Base-by-base conservation (phyloP, 1,284 basidiomycete species). In the Sphagnurus paluster region DNA sequence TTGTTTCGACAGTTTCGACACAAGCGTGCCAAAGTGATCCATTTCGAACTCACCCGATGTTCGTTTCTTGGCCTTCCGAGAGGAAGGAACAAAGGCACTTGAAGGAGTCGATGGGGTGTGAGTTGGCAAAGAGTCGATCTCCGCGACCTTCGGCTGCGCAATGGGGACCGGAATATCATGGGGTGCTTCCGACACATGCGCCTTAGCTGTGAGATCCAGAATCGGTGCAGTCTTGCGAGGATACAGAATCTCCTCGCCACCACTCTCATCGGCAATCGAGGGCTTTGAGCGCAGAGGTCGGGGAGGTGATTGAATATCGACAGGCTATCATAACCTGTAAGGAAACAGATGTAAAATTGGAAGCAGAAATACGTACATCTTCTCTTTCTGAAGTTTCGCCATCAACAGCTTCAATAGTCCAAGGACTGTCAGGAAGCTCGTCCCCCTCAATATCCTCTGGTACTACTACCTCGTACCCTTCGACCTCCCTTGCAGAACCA, bases 331-430 rank as follows among this genome's bases (percentile, higher is more conserved):
- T 16, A 19, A 53, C 29, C 57, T 38, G 23, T 54, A 17, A 53
- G 46, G 23, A n/a, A 11, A 21, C n/a, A 33, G 37, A 40, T 23
- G 42, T 32, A 16, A 7, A 20, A 60, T 30, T 42, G 42, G 44
- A 46, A 33, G 45, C 46, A 26, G 54, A 49, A 39, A 48, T 49
- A 64, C 71, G 20, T 65, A 84, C 84, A 71, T 87, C 79, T 54
- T 82, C 80, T 46, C 72, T 71, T 43, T 85, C 85, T 43, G 86
- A 85, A 30, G 69, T 65, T 60, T 90, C 88, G 33, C 84, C 85
- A 65, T 91, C 88, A 46, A 90, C 70, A 5, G 88, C 88, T 57
- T 91, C 89, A 53, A 91, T 90, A 9, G 89, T 90, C 88, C 88
- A 91, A 6, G 89, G 88, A 58, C 87, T 90, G 57, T 87, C 87